Base-by-base conservation (phyloP, 2,329 filamentous ascomycete genomes). In the Teratosphaeria destructans region DNA sequence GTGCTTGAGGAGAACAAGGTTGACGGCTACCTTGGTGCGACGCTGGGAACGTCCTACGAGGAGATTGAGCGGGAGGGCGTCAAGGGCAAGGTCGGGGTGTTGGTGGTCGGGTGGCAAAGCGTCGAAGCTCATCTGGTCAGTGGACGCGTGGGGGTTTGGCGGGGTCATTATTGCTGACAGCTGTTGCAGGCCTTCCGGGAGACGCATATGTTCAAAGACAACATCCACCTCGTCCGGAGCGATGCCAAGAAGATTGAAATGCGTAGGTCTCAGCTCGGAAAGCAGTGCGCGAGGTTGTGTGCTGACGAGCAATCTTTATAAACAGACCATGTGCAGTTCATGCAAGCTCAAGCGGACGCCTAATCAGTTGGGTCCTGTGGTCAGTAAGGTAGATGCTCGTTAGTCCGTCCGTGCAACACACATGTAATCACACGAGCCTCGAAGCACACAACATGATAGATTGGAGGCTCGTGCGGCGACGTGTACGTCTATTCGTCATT, bases 21-120 rank as follows among this genome's bases (percentile, higher is more conserved):
- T 23, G 58, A 60, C 26, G 67, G 66, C 2, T 66, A 61, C 16
- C n/a, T 64, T 3, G 68, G 61, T 2, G 60, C 47, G 11, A 65
- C 66, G 1, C 58, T 61, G 5, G 70, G 70, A 0, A 54, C 64
- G 12, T 69, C 67, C n/a, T 57, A 70, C 26, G 61, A 66, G 65
- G 66, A 66, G 39, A 56, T 70, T 10, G 66, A 70, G 65, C 60
- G 62, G 39, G 66, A 68, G 37, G 72, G 72, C 3, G 69, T 71
- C 3, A 68, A 75, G 64, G 78, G 75, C 11, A 74, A 74, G 58
- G 68, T 76, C 59, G 75, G 76, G 64, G 64, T 78, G 3, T 60
- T 75, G n/a, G 72, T 74, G 19, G 70, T 81, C 58, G 81, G 81
- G 5, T 84, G 82, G 82, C 70, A 76, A 56, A 79, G 73, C 64